Conservation (phyloP, 1,284 basidiomycete genomes). For the Cutaneotrichosporon sp. region DNA sequence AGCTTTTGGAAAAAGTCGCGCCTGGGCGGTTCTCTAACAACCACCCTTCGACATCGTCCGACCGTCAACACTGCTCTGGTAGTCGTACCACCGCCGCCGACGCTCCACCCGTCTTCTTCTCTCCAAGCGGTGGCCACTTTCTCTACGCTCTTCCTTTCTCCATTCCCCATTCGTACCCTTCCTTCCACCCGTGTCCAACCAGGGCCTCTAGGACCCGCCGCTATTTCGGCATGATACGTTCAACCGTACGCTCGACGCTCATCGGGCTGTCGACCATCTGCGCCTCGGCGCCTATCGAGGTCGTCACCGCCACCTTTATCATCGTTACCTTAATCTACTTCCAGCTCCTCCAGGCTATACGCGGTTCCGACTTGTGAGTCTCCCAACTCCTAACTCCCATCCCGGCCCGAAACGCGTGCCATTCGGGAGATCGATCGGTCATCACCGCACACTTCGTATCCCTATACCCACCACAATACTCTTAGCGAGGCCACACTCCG, state of each 20-base stretch:
- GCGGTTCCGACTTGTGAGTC: conserved; percentile 57
- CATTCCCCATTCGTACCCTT: conserved; percentile 8
- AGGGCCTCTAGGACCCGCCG: conserved; percentile 12
- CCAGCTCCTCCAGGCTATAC: conserved; percentile 81
- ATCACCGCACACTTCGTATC: neutral
- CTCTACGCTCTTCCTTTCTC: conserved; percentile 7
- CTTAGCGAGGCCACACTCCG: neutral
- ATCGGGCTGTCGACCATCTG: conserved; percentile 49
- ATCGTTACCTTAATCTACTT: conserved; percentile 88
- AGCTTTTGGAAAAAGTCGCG: conserved; percentile 12
- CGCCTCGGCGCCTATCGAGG: conserved; percentile 64
- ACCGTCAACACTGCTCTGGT: neutral
- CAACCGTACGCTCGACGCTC: conserved; percentile 40
- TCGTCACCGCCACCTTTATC: conserved; percentile 82
- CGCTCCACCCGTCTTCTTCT: neutral
- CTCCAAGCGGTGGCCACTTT: conserved; percentile 9
- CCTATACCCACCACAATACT: neutral
- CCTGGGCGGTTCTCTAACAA: neutral
- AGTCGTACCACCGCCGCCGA: conserved; percentile 3
- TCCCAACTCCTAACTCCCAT: neutral
- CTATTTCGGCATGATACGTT: conserved; percentile 14
- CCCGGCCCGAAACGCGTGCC: neutral
- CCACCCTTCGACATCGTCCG: neutral
- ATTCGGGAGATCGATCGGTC: neutral
- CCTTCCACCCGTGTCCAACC: conserved; percentile 11